Evolutionary conservation across 78 protist genomes (phyloP), one percentile per base, ranked within the genome.

Genomic region (Thecamonas trahens): DNA sequence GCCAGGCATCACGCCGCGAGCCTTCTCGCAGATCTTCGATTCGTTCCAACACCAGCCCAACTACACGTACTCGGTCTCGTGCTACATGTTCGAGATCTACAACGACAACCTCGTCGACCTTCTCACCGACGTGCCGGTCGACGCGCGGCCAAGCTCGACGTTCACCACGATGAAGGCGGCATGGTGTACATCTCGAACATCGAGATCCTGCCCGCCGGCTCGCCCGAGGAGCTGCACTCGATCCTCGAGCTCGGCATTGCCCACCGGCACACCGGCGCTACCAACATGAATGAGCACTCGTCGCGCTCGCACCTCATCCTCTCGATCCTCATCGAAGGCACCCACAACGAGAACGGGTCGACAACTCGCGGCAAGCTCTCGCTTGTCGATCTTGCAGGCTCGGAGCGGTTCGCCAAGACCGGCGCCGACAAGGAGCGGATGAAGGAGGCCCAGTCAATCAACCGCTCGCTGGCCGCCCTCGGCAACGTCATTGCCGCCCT

Each of bases 281-380:
- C 87, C 18, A n/a, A 72, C 8, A 67, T 83, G 66, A 91, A 91
- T 72, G 84, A 81, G 35, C 45, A 86, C 26, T 76, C 86, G 22
- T 81, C 91, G 2, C 69, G 95, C 37, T 84, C 91, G 0, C 95
- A 91, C 63, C 76, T 86, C 31, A 79, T 91, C 37, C 73, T 91
- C 57, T 71, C 85, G 28, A 31, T 91, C 29, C 60, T 55, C 47
- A 28, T 91, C 24, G 54, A 13, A 0, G 91, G 77, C 20, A 0
- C 20, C 28, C 81, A 86, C 69, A 39, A 22, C 8, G 9, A 8
- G n/a, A 8, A 73, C 91, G 7, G 28, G 28, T n/a, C 14, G 68
- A 77, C 37, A 74, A 35, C n/a, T 55, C 55, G 55, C 55, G 22
- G 20, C 20, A 50, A 20, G 22, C 55, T 50, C 22, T 79, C 86